Base-by-base conservation (phyloP, 495 filamentous ascomycete species). In the Astrothelium macrocarpum region DNA sequence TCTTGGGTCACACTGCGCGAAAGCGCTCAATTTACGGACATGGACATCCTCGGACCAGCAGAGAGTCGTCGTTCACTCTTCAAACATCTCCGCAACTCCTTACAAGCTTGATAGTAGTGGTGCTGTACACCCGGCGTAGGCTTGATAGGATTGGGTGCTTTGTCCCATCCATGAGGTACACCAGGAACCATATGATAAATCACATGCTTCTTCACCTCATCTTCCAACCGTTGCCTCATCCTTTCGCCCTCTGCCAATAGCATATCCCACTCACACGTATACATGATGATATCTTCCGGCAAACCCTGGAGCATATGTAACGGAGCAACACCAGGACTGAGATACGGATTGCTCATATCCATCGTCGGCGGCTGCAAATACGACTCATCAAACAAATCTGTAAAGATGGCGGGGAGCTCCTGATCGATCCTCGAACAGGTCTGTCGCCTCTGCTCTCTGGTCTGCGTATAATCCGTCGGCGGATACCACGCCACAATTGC, bases 181-280 rank as follows among this genome's bases (percentile, higher is more conserved):
- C 80, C 87, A n/a, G 82, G 79, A 28, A 96, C 82, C 77, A 90
- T 84, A 68, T 82, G 84, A 65, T 87, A 86, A 31, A 77, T 75
- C 0, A 93, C 86, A 4, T 78, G 80, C 75, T 91, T 94, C 73
- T 91, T 91, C 0, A 78, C 79, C 59, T 80, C 72, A 10, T 68
- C 64, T 25, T 65, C 65, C 56, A 97, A 70, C 2, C 90, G 78
- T 31, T 81, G 78, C 9, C 85, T 81, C 60, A 96, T 86, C 18
- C 76, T 71, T 68, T 89, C 80, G 1, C 86, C 91, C 72, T 97
- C 93, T 1, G 81, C 81, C 42, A 91, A 77, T 28, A 97, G 74
- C 88, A 95, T 94, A 70, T 96, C 92, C 84, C 86, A 95, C 74
- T 96, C 92, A 74, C 90, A 95, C 12, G 89, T 85, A 66, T 86